Conservation (phyloP, 2,329 filamentous ascomycete species). For the Neopestalotiopsis sp. region DNA sequence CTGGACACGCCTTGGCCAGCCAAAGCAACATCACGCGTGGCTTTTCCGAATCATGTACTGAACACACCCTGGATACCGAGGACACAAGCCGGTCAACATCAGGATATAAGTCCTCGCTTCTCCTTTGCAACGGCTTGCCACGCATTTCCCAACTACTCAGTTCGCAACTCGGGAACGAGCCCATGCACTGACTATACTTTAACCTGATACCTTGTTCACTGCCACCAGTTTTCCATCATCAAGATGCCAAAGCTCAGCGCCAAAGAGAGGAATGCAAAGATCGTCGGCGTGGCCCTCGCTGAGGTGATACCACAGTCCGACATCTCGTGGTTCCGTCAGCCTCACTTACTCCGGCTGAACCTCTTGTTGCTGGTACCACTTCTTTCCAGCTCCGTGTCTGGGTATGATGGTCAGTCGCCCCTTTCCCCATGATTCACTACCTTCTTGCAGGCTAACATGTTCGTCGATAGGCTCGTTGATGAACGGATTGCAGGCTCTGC, state of each 20-base stretch:
- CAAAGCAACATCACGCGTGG: not conserved
- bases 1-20: not conserved
- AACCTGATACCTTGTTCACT: not conserved
- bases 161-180: not conserved
- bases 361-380: constrained; percentile 49
- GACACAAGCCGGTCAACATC: not conserved
- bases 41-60: not conserved
- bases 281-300: constrained; percentile 35
- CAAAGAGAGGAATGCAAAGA: constrained; percentile 22
- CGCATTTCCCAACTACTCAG: not conserved
- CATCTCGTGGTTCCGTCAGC: constrained; percentile 48
- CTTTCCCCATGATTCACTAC: not conserved
- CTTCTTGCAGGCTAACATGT: not conserved
- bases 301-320: constrained; percentile 44
- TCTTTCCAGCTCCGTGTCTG: constrained; percentile 43
- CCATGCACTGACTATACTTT: not conserved
- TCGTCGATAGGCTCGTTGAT: constrained; percentile 37
- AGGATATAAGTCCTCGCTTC: not conserved
- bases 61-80: not conserved
- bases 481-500: constrained; percentile 47
- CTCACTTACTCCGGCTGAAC: constrained; percentile 51
- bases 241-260: not conserved
- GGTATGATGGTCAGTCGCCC: constrained; percentile 42
- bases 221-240: not conserved
- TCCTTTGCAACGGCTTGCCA: not conserved